These are phyloP conservation scores for Setaria italica DNA, from an alignment of 202 grass and related monocot genomes.

Conservation along the genomic window DNA sequence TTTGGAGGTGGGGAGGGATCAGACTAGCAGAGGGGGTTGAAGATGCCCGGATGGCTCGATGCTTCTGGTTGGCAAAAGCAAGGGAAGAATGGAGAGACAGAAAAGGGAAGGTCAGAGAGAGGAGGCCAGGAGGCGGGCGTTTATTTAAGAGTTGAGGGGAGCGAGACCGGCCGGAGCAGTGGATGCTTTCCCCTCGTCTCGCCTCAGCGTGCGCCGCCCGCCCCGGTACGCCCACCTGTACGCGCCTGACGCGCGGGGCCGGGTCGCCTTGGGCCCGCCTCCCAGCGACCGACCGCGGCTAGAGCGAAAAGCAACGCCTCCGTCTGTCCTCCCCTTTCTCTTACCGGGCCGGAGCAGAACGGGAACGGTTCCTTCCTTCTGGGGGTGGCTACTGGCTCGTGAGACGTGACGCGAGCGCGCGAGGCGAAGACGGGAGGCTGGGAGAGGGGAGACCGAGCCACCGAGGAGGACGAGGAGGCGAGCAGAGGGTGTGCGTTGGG, in stretches of 20 bases:
- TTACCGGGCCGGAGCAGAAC: background rate
- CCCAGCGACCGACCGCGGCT: background rate
- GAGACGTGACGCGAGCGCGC: background rate
- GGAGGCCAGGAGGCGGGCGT: background rate
- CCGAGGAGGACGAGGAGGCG: background rate
- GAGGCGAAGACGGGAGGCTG: background rate
- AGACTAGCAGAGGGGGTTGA: too few relatives aligned
- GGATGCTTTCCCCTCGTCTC: constrained; percentile 3
- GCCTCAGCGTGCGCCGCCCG: background rate
- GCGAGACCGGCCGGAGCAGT: background rate
- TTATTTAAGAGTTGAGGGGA: constrained; percentile 39
- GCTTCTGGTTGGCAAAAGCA: constrained; percentile 28
- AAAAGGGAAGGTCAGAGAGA: background rate
- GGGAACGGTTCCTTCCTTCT: background rate
- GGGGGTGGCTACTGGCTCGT: background rate
- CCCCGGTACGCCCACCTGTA: too few relatives aligned
- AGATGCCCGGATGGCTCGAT: constrained; percentile 8
- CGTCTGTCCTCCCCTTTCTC: background rate
- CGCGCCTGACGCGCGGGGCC: background rate
- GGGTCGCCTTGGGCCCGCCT: accelerated
- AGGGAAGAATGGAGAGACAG: too few relatives aligned
- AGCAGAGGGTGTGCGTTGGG: background rate
- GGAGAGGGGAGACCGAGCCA: background rate
- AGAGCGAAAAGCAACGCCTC: background rate
- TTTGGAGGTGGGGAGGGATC: background rate